These are phyloP conservation scores for Globisporangium parvum DNA, from an alignment of 352 stramenopile species.

Conservation along the genomic window DNA sequence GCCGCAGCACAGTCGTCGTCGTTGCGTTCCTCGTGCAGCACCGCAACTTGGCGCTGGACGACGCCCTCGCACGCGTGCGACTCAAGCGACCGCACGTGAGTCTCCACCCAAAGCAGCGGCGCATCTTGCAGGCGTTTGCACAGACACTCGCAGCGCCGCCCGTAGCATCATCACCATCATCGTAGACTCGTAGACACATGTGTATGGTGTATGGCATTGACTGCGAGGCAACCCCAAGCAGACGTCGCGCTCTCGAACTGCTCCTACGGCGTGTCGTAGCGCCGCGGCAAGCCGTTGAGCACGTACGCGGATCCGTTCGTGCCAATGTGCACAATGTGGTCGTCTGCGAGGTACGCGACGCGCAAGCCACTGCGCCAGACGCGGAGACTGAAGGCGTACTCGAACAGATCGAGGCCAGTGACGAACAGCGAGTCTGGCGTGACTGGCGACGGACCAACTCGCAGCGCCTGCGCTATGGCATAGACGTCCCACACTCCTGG, in stretches of 20 bases:
- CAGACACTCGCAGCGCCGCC: too few relatives aligned
- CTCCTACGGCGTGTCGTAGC: slow-evolving; percentile 19
- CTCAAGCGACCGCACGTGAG: slow-evolving; percentile 56
- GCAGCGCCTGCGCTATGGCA: too few relatives aligned
- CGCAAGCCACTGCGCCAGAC: slow-evolving; percentile 28
- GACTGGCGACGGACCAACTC: too few relatives aligned
- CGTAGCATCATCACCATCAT: too few relatives aligned
- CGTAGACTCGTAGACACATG: too few relatives aligned
- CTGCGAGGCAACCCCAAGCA: too few relatives aligned
- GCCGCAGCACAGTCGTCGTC: too few relatives aligned
- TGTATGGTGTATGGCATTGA: too few relatives aligned
- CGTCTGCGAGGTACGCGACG: slow-evolving; percentile 18
- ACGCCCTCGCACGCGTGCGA: slow-evolving; percentile 46
- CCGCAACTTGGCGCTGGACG: slow-evolving; percentile 46
- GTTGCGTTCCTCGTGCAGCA: slow-evolving; percentile 65
- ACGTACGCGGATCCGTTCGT: slow-evolving; percentile 38
- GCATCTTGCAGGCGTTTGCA: slow-evolving; percentile 34
- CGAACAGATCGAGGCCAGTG: slow-evolving; percentile 25
- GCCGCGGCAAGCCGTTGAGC: slow-evolving; percentile 30
- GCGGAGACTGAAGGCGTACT: slow-evolving; percentile 22
- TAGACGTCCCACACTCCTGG: too few relatives aligned
- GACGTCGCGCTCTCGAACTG: too few relatives aligned
- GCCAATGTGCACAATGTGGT: slow-evolving; percentile 23
- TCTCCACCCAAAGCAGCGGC: slow-evolving; percentile 51
- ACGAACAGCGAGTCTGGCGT: too few relatives aligned